Percentiles rank a stretch among this genome's conserved stretches.
Conservation (phyloP, 2,329 filamentous ascomycete genomes). For the Ophiostoma australiae region DNA sequence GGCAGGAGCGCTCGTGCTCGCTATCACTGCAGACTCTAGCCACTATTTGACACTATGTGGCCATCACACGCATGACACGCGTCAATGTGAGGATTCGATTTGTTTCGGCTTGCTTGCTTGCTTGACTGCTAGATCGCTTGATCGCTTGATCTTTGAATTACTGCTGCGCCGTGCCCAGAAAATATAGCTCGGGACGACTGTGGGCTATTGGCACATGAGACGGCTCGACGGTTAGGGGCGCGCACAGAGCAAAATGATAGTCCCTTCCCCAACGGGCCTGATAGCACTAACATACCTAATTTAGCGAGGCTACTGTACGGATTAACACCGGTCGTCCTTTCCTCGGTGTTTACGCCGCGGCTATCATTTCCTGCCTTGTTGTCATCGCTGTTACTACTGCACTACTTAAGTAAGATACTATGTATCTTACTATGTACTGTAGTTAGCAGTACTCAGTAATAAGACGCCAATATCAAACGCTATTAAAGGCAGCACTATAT, state of each 20-base stretch:
- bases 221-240: background rate
- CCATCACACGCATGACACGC: slow-evolving; percentile 3
- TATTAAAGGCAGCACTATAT: background rate
- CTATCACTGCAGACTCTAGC: background rate
- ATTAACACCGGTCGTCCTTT: slow-evolving; percentile 2
- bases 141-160: background rate
- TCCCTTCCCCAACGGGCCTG: slow-evolving; percentile 5
- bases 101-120: background rate
- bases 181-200: background rate
- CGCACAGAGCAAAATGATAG: background rate
- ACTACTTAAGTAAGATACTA: no score
- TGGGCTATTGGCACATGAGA: slow-evolving; percentile 6
- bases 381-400: background rate
- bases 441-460: background rate
- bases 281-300: background rate
- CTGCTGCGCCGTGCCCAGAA: background rate
- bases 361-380: background rate
- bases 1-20: background rate
- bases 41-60: background rate
- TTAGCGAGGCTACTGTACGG: background rate
- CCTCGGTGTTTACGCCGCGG: background rate
- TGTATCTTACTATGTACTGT: no score
- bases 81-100: background rate
- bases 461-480: background rate
- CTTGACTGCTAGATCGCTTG: background rate